Conservation (phyloP, 2,329 filamentous ascomycete genomes). For the Grosmannia clavigera region DNA sequence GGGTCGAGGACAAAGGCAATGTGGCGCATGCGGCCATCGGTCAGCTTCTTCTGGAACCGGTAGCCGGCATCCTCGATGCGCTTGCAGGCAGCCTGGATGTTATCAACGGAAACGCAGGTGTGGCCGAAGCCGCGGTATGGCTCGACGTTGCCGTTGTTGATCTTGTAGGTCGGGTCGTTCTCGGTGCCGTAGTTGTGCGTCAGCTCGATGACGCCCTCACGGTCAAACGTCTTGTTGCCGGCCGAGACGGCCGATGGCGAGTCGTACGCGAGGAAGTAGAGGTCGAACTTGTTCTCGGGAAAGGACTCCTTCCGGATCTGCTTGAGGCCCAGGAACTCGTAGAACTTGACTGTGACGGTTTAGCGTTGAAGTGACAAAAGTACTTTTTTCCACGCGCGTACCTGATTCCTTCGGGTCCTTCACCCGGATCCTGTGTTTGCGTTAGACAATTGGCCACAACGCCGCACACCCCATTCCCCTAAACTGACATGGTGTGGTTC, state of each 20-base stretch:
- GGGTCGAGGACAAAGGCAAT: conserved; percentile 89
- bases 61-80: conserved; percentile 84
- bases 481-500: conserved; percentile 71
- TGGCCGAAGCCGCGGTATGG: conserved; percentile 77
- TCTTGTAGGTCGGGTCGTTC: conserved; percentile 63
- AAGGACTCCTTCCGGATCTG: conserved; percentile 69
- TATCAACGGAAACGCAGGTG: conserved; percentile 69
- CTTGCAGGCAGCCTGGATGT: conserved; percentile 81
- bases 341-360: conserved; percentile 62
- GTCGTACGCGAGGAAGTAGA: conserved; percentile 92
- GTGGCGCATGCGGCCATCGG: conserved; percentile 72
- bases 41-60: conserved; percentile 87
- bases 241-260: conserved; percentile 60
- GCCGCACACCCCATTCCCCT: neutral
- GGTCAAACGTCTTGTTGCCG: conserved; percentile 62
- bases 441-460: conserved; percentile 1
- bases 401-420: conserved; percentile 80
- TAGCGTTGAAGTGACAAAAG: neutral
- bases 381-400: conserved; percentile 19
- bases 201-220: conserved; percentile 83
- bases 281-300: conserved; percentile 81
- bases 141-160: conserved; percentile 85
- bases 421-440: conserved; percentile 60
- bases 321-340: conserved; percentile 82
- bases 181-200: conserved; percentile 83